Conservation (phyloP, 2,329 filamentous ascomycete genomes). For the Aspergillus fructus region DNA sequence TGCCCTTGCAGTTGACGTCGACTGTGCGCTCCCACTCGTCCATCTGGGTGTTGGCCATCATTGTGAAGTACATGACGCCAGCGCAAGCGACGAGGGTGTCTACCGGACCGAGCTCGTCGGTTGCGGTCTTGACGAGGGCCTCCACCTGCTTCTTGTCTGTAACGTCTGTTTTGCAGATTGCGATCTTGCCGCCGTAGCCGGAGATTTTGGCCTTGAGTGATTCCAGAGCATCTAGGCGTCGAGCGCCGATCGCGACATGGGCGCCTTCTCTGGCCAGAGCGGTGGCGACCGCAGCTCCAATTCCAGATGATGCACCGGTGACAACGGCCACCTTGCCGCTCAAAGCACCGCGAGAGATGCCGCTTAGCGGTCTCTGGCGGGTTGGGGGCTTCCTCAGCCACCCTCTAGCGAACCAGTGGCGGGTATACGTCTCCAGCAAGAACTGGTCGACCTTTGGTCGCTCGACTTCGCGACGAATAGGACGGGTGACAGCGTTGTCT, state of each 20-base stretch:
- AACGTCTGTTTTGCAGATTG: conserved; percentile 71
- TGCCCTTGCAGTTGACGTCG: conserved; percentile 83
- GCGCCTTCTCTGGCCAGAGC: conserved; percentile 70
- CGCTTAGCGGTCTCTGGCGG: conserved; percentile 46
- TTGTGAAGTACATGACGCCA: conserved; percentile 85
- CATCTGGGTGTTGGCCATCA: conserved; percentile 74
- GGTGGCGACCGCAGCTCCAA: conserved; percentile 70
- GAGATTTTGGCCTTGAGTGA: conserved; percentile 62
- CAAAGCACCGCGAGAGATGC: conserved; percentile 57
- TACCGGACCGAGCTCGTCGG: conserved; percentile 65
- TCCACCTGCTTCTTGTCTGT: conserved; percentile 67
- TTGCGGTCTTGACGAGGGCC: conserved; percentile 60
- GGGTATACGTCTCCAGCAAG: conserved; percentile 74
- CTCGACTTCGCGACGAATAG: conserved; percentile 57
- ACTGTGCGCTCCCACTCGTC: conserved; percentile 81
- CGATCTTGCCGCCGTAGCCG: conserved; percentile 60
- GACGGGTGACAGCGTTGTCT: conserved; percentile 66
- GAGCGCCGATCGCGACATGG: conserved; percentile 69
- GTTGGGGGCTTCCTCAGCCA: conserved; percentile 68
- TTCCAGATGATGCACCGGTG: conserved; percentile 78
- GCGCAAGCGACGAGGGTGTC: conserved; percentile 80
- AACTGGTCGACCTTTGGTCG: conserved; percentile 68
- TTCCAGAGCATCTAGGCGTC: conserved; percentile 68
- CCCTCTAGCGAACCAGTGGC: conserved; percentile 76
- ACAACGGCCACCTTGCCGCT: conserved; percentile 70